Evolutionary conservation across 768 basidiomycete species (phyloP).

Genomic region (Amanita rimosa): DNA sequence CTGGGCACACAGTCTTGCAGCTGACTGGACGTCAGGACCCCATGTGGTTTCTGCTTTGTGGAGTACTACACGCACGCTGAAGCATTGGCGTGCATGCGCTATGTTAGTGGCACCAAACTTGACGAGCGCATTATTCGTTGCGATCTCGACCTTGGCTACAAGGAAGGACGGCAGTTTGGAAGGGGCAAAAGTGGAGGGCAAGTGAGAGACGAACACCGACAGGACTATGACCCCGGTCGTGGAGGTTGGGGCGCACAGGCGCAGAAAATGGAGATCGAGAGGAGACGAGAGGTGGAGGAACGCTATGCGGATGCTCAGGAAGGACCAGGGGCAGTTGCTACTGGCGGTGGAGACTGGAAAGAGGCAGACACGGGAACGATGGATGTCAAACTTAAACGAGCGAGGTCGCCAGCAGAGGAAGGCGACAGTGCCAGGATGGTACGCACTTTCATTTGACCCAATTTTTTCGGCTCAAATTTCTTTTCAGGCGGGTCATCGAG

Average conservation of each 20-base stretch:
- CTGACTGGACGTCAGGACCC: slow-evolving; percentile 45
- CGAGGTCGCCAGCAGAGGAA: slow-evolving; percentile 71
- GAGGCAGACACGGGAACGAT: slow-evolving; percentile 35
- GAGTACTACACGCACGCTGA: slow-evolving; percentile 94
- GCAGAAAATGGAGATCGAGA: slow-evolving; percentile 59
- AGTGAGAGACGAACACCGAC: slow-evolving; percentile 91
- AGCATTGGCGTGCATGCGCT: slow-evolving; percentile 85
- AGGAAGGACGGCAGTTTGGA: slow-evolving; percentile 94
- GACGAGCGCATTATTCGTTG: slow-evolving; percentile 98
- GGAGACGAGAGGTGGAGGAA: slow-evolving; percentile 76
- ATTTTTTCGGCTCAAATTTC: background rate
- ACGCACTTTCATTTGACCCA: slow-evolving; percentile 14
- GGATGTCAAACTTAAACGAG: slow-evolving; percentile 48
- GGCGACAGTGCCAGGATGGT: slow-evolving; percentile 48
- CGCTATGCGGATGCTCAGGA: slow-evolving; percentile 76
- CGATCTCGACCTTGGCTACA: slow-evolving; percentile 94
- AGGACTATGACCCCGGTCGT: slow-evolving; percentile 94
- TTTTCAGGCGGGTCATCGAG: slow-evolving; percentile 38
- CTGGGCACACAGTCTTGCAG: background rate
- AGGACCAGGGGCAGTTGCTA: slow-evolving; percentile 70
- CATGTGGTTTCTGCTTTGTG: slow-evolving; percentile 93
- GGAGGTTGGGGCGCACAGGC: slow-evolving; percentile 92
- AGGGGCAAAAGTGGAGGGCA: slow-evolving; percentile 96
- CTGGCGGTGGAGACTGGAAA: slow-evolving; percentile 83
- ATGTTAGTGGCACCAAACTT: slow-evolving; percentile 95